Evolutionary conservation across 345 rosid species (phyloP).

Genomic region (Raphanus raphanistrum): DNA sequence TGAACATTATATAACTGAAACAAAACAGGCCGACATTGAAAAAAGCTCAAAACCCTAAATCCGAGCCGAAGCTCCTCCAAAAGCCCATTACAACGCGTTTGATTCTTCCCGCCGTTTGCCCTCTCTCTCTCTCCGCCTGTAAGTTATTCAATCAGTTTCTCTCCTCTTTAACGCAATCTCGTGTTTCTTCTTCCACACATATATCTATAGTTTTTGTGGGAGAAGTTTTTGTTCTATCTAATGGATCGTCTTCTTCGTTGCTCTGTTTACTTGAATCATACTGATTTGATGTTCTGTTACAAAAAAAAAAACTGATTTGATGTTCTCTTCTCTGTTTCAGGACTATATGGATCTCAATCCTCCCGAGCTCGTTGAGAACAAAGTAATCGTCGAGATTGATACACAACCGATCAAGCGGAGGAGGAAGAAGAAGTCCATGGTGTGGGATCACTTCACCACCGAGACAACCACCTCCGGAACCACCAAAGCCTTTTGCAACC

Average conservation of each 20-base stretch:
- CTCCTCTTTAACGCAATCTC: not conserved
- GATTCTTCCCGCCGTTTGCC: slow-evolving; percentile 34
- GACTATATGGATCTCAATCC: slow-evolving; percentile 27
- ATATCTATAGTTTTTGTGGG: not conserved
- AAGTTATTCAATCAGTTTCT: slow-evolving; percentile 12
- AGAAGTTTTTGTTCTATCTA: not conserved
- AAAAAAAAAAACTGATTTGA: not conserved
- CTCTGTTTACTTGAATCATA: not conserved
- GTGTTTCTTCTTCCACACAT: not conserved
- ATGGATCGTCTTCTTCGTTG: slow-evolving; percentile 2
- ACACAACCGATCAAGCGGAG: slow-evolving; percentile 59
- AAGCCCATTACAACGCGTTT: slow-evolving; percentile 33
- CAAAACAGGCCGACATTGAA: slow-evolving; percentile 29
- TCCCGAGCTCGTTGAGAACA: not conserved
- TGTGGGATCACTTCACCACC: slow-evolving; percentile 88
- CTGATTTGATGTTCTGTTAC: slow-evolving; percentile 1
- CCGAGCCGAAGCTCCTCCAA: not conserved
- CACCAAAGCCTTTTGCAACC: slow-evolving; percentile 74
- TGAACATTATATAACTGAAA: not conserved
- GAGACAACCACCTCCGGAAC: slow-evolving; percentile 58
- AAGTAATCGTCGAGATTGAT: slow-evolving; percentile 26
- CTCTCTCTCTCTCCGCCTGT: not conserved
- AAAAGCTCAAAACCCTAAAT: slow-evolving; percentile 42
- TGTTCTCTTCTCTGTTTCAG: slow-evolving; percentile 4
- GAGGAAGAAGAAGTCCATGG: slow-evolving; percentile 84